Evolutionary conservation across 1,139 yeast species (phyloP).

Genomic region (Hanseniaspora sp.): DNA sequence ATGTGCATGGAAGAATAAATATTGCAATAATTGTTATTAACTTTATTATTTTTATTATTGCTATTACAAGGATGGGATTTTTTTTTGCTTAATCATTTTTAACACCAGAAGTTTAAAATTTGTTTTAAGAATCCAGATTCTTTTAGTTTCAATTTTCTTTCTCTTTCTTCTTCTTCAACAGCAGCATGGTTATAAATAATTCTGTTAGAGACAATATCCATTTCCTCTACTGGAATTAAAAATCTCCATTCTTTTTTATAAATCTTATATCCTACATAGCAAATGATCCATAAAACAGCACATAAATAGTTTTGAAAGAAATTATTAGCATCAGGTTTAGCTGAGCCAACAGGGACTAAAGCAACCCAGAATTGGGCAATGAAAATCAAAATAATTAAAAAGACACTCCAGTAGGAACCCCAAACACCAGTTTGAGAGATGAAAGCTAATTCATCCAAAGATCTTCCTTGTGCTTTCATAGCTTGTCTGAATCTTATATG

Average conservation of each 20-base stretch:
- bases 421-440: slow-evolving; percentile 54
- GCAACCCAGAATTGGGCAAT: slow-evolving; percentile 79
- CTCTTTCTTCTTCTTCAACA: slow-evolving; percentile 49
- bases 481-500: slow-evolving; percentile 75
- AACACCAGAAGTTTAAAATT: slow-evolving; percentile 50
- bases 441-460: slow-evolving; percentile 56
- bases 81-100: too few species aligned
- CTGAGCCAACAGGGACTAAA: slow-evolving; percentile 49
- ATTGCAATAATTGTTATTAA: slow-evolving; percentile 3
- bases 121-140: slow-evolving; percentile 42
- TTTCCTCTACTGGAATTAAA: slow-evolving; percentile 39
- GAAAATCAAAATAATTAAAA: slow-evolving; percentile 52
- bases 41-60: slow-evolving; percentile 32
- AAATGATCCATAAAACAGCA: slow-evolving; percentile 41
- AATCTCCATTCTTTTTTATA: slow-evolving; percentile 44
- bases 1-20: too few species aligned
- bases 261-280: slow-evolving; percentile 43
- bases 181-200: slow-evolving; percentile 57
- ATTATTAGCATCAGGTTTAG: slow-evolving; percentile 36
- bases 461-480: slow-evolving; percentile 52
- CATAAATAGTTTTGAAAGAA: slow-evolving; percentile 50
- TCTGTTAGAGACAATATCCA: slow-evolving; percentile 59
- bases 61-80: too few species aligned
- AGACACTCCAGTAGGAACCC: slow-evolving; percentile 60
- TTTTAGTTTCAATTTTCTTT: slow-evolving; percentile 30